A percentile compares a stretch with the other conserved stretches of the same genome.
Evolutionary conservation across 805 yeast genomes (phyloP).

Genomic region (Priceomyces castillae): DNA sequence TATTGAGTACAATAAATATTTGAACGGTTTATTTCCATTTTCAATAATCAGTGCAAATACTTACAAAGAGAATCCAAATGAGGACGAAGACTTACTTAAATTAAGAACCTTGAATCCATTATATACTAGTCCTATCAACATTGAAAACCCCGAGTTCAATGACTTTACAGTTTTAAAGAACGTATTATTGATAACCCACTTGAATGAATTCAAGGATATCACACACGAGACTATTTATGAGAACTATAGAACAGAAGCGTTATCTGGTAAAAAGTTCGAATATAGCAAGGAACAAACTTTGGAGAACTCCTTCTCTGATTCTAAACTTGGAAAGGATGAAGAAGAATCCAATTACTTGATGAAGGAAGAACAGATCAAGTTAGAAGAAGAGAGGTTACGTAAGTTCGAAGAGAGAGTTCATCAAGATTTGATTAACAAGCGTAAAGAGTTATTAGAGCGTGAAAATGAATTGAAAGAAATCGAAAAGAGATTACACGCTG

Average conservation of each 20-base stretch:
- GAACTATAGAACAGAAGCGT: slow-evolving; percentile 83
- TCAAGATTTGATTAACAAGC: slow-evolving; percentile 74
- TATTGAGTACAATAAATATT: slow-evolving; percentile 60
- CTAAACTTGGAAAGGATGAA: slow-evolving; percentile 14
- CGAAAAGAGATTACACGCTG: slow-evolving; percentile 64
- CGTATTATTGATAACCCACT: slow-evolving; percentile 75
- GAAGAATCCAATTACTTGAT: slow-evolving; percentile 36
- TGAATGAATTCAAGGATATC: slow-evolving; percentile 82
- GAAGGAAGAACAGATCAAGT: slow-evolving; percentile 85
- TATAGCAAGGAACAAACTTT: slow-evolving; percentile 19
- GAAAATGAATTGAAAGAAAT: slow-evolving; percentile 83
- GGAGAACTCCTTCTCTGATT: slow-evolving; percentile 8
- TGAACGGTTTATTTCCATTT: slow-evolving; percentile 64
- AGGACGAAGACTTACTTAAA: slow-evolving; percentile 43
- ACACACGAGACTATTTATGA: slow-evolving; percentile 88
- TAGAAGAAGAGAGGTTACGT: slow-evolving; percentile 84
- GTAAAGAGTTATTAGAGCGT: slow-evolving; percentile 78
- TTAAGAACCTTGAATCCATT: slow-evolving; percentile 49
- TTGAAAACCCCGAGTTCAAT: slow-evolving; percentile 69
- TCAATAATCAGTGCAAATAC: slow-evolving; percentile 69
- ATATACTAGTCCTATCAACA: slow-evolving; percentile 56
- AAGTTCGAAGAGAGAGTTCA: slow-evolving; percentile 88
- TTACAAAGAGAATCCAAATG: slow-evolving; percentile 41
- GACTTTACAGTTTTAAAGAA: slow-evolving; percentile 81
- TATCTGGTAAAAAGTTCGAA: slow-evolving; percentile 58